A percentile compares a stretch with the other conserved stretches of the same genome.
Conservation (phyloP, 2,329 filamentous ascomycete genomes). For the Gliomastix tumulicola region DNA sequence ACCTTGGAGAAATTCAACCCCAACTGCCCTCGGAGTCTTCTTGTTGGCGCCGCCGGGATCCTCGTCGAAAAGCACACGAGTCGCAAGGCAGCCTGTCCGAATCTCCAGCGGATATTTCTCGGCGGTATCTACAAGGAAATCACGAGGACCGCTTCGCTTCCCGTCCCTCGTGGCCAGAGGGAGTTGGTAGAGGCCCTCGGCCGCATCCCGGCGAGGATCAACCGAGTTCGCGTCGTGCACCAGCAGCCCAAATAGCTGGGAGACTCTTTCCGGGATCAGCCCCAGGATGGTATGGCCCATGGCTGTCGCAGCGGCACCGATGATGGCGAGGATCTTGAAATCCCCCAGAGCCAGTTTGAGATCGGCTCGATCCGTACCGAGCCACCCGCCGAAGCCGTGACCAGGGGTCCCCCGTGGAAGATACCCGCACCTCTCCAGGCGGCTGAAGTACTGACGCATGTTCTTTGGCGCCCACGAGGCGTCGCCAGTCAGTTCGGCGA, state of each 20-base stretch:
- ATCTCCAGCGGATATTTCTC: conserved; percentile 31
- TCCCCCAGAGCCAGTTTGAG: conserved; percentile 18
- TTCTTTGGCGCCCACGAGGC: conserved; percentile 37
- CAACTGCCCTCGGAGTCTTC: conserved; percentile 25
- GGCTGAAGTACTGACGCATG: conserved; percentile 41
- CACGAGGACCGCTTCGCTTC: conserved; percentile 41
- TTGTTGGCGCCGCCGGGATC: conserved; percentile 19
- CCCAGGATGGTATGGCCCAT: conserved; percentile 14
- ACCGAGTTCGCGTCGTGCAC: conserved; percentile 17
- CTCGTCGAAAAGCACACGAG: conserved; percentile 26
- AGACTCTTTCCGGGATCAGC: conserved; percentile 9
- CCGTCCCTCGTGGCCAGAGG: conserved; percentile 44
- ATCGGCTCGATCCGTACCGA: conserved; percentile 1
- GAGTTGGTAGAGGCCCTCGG: conserved; percentile 45
- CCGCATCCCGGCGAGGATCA: conserved; percentile 8
- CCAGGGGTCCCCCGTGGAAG: conserved; percentile 24
- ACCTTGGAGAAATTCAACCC: conserved; percentile 34
- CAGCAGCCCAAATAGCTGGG: conserved; percentile 13
- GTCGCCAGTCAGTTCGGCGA: conserved; percentile 42
- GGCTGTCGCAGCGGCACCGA: conserved; percentile 15
- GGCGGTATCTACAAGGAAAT: conserved; percentile 44
- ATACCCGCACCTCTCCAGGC: conserved; percentile 39
- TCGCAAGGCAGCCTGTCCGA: conserved; percentile 19
- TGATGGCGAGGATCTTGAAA: conserved; percentile 15
- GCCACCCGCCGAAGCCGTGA: conserved; percentile 44